Base-by-base conservation (phyloP, 1,284 basidiomycete genomes). In the Papiliotrema fonsecae region DNA sequence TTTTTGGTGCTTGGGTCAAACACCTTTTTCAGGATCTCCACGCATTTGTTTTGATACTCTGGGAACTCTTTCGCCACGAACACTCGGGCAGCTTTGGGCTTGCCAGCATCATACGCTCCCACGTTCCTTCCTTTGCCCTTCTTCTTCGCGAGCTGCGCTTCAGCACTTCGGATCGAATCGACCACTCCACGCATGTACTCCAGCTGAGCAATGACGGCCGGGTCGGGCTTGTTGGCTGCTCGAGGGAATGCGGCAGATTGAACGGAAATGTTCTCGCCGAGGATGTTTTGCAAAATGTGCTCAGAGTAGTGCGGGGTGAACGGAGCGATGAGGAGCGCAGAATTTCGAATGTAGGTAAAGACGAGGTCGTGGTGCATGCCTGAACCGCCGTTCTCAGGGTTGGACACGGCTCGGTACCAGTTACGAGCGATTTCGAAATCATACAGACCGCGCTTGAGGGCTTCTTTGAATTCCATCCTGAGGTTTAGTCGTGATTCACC, bases 281-380 rank as follows among this genome's bases (percentile, higher is more conserved):
- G 81, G 54, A 96, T 78, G 24, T 79, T 75, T 30, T 78, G 76
- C 86, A 88, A 94, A 61, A 98, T 81, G 77, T 94, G 88, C 69
- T 98, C 94, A 43, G 92, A 81, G 72, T 90, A 90, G 77, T 98
- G 96, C 1, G 94, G 93, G 0, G 92, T 90, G 72, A 98, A 83
- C 43, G 96, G 94, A 0, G 85, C 78, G 62, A 88, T 80, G 57
- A 97, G 78, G 48, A 97, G 78, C 9, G 87, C 81, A 88, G 85
- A 58, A 57, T 78, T 76, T 41, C 84, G 82, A 68, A 98, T 86
- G 87, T 88, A 98, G 75, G 84, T 81, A 56, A 81, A 74, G 45
- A 82, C 74, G 46, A 83, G 76, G 54, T 93, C 78, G 47, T 74
- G 85, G 72, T 98, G 94, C 92, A 97, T 96, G 27, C 91, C 89